Percentiles rank a stretch among this genome's conserved stretches.
Conservation (phyloP, 129 eudicot genomes). For the Cynara cardunculus region DNA sequence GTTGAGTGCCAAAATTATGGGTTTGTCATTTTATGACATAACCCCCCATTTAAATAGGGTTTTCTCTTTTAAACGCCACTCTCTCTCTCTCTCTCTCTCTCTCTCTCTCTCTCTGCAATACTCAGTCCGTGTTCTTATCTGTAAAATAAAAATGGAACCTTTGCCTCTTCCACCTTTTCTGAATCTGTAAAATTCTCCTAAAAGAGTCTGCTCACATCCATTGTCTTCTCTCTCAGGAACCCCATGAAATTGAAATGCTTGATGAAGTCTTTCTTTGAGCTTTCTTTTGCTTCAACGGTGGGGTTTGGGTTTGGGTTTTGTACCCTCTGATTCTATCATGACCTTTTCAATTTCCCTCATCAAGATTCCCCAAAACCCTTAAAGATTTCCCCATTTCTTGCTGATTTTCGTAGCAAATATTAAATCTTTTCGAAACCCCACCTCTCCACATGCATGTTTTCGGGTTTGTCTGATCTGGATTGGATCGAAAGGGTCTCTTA, state of each 20-base stretch:
- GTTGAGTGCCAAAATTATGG: constrained; percentile 7
- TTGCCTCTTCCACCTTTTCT: constrained; percentile 22
- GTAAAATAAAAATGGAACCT: constrained; percentile 1
- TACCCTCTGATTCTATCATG: constrained; percentile 10
- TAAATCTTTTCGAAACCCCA: constrained; percentile 25
- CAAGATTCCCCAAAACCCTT: constrained; percentile 26
- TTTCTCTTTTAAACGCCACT: constrained; percentile 1
- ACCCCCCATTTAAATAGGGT: constrained; percentile 19
- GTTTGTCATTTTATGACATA: constrained; percentile 14
- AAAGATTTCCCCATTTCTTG: constrained; percentile 10
- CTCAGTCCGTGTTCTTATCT: constrained; percentile 34
- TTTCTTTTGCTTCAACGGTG: constrained; percentile 25
- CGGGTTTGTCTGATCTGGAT: constrained; percentile 72
- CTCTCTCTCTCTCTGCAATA: constrained; percentile 17
- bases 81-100: constrained; percentile 5
- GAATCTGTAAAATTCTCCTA: constrained; percentile 4
- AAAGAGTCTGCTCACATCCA: background rate
- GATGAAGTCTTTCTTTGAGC: constrained; percentile 5
- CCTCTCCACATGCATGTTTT: constrained; percentile 54
- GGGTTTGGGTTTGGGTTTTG: constrained; percentile 18
- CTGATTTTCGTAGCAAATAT: background rate
- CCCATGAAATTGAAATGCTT: background rate
- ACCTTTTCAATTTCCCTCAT: background rate
- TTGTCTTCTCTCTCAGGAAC: background rate
- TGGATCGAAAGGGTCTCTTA: constrained; percentile 41